A percentile compares a stretch with the other conserved stretches of the same genome.
phyloP scores from a whole-genome alignment of 345 rosid species.

The Gossypium stocksii region DNA sequence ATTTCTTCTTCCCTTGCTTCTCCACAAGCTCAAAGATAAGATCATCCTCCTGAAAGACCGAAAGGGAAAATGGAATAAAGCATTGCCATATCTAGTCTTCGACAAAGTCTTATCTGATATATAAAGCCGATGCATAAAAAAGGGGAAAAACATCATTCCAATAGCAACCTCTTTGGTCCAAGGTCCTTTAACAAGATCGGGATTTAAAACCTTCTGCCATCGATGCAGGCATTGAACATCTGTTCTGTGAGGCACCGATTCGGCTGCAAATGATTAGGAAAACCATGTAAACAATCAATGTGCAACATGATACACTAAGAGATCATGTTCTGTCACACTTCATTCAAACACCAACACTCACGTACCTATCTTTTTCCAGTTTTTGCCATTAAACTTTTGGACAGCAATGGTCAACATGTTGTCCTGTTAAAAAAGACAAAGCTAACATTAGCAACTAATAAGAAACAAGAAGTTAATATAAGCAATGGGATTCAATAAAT shows the following conservation, averaged over 20 bases:
- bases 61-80: neutral
- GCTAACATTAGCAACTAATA: neutral
- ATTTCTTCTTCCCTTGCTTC: constrained; percentile 41
- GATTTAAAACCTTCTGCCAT: constrained; percentile 61
- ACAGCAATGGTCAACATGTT: constrained; percentile 27
- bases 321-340: neutral
- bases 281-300: neutral
- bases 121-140: neutral
- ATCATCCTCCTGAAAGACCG: constrained; percentile 43
- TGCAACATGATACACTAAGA: neutral
- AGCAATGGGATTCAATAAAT: neutral
- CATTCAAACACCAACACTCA: neutral
- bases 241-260: constrained; percentile 34
- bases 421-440: constrained; percentile 15
- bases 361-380: constrained; percentile 32
- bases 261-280: constrained; percentile 22
- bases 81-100: no score
- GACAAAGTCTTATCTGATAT: no score
- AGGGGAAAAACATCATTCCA: neutral
- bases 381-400: constrained; percentile 19
- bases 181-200: constrained; percentile 51
- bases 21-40: constrained; percentile 39
- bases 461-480: neutral
- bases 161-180: constrained; percentile 52
- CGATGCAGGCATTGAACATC: constrained; percentile 56